Evolutionary conservation across 352 stramenopile genomes (phyloP), one percentile per base, ranked within the genome.

Genomic region (Pythium utonaiense): DNA sequence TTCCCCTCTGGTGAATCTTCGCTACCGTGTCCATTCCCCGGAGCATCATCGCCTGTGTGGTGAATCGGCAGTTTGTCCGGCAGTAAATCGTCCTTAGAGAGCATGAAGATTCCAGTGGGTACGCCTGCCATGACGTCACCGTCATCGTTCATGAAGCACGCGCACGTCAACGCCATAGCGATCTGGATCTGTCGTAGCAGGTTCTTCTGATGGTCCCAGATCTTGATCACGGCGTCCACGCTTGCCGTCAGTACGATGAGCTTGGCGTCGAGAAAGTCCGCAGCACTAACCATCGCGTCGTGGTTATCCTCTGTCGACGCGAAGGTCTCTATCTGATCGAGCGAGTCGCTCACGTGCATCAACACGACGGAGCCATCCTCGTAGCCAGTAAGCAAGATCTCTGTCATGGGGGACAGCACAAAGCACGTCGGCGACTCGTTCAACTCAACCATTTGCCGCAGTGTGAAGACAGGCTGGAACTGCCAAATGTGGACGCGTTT

Each of bases 141-240:
- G 28, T 72, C 47, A 0, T 67, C 57, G 21, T 91, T 91, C 64
- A 86, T 82, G 44, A 91, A 91, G 56, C 79, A 89, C 0, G 89
- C 33, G 36, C 70, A 81, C 5, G 75, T 82, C 57, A 89, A 67
- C 31, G 82, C 74, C 31, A 80, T 80, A 2, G 79, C 75, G 30
- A 88, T 71, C 14, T 70, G 77, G 6, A 89, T 69, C 53, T 88
- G 70, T 2, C 79, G 74, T 51, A 91, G 67, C 9, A 88, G 41
- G 27, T 61, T 69, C 55, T 82, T 82, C 19, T 78, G 55, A 24
- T 88, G 80, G 51, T 88, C 75, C 82, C 82, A 91, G 53, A 88
- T 63, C 67, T 89, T 89, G 42, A 89, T 68, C 27, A 85, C 69
- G 12, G 80, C 80, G 52, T 89, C 82, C n/a, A 88, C 76, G 53